A percentile compares a stretch with the other conserved stretches of the same genome.
Evolutionary conservation across 345 rosid species (phyloP).

Genomic region (Syzygium aromaticum): DNA sequence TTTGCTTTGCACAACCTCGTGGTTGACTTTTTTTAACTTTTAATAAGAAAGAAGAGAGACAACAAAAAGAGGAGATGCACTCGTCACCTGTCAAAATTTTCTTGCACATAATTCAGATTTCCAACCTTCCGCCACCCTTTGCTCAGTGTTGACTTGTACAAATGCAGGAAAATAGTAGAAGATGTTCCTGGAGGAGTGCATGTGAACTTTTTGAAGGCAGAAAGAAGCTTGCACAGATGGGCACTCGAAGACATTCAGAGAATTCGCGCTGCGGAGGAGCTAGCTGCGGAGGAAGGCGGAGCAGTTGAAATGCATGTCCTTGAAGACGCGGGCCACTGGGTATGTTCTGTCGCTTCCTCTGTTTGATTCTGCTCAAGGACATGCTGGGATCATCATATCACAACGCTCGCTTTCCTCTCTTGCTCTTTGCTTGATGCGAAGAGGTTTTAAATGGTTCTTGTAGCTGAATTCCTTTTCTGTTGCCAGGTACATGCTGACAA

Average conservation of each 20-base stretch:
- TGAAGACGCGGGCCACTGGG: slow-evolving; percentile 98
- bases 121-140: neutral
- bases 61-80: neutral
- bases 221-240: slow-evolving; percentile 96
- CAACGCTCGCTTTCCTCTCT: slow-evolving; percentile 2
- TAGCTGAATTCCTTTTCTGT: neutral
- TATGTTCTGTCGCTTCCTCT: slow-evolving; percentile 13
- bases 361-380: neutral
- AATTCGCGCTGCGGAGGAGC: slow-evolving; percentile 85
- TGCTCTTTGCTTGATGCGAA: neutral
- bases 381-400: neutral
- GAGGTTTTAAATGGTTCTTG: neutral
- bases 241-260: slow-evolving; percentile 88
- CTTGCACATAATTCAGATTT: neutral
- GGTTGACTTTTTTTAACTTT: neutral
- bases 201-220: slow-evolving; percentile 86
- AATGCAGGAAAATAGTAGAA: slow-evolving; percentile 74
- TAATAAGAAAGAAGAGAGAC: neutral
- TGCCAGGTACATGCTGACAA: slow-evolving; percentile 87
- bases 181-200: slow-evolving; percentile 84
- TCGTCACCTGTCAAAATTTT: neutral
- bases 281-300: slow-evolving; percentile 81
- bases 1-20: neutral
- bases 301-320: slow-evolving; percentile 96
- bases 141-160: neutral